Conservation (phyloP, 1,284 basidiomycete genomes). For the Takashimella koratensis region DNA sequence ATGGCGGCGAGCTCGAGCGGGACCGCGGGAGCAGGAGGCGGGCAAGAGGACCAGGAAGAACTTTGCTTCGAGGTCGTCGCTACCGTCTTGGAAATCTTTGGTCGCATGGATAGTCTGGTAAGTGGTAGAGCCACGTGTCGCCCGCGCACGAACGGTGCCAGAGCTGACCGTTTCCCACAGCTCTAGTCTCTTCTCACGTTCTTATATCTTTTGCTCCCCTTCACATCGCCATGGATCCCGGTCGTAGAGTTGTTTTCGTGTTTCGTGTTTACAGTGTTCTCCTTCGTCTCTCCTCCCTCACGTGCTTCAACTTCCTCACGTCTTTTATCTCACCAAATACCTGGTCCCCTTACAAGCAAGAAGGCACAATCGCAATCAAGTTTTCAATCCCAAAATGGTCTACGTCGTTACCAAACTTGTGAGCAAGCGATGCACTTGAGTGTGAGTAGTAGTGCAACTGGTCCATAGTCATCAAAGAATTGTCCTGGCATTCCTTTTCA, state of each 20-base stretch:
- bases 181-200: background rate
- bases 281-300: background rate
- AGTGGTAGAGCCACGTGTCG: constrained; percentile 10
- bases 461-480: background rate
- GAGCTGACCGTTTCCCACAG: no score
- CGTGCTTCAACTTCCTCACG: no score
- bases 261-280: background rate
- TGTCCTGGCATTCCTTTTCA: background rate
- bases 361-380: no score
- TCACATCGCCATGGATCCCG: background rate
- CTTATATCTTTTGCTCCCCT: background rate
- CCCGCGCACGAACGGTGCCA: background rate
- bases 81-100: constrained; percentile 84
- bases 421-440: no score
- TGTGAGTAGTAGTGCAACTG: no score
- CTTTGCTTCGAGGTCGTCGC: constrained; percentile 81
- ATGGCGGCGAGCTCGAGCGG: constrained; percentile 52
- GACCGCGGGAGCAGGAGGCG: constrained; percentile 63
- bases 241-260: background rate
- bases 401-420: no score
- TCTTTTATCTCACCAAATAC: no score
- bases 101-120: constrained; percentile 76
- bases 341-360: no score
- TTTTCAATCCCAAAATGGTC: no score
- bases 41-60: constrained; percentile 67